Base-by-base conservation (phyloP, 2,329 filamentous ascomycete genomes). In the Fusarium sp. region DNA sequence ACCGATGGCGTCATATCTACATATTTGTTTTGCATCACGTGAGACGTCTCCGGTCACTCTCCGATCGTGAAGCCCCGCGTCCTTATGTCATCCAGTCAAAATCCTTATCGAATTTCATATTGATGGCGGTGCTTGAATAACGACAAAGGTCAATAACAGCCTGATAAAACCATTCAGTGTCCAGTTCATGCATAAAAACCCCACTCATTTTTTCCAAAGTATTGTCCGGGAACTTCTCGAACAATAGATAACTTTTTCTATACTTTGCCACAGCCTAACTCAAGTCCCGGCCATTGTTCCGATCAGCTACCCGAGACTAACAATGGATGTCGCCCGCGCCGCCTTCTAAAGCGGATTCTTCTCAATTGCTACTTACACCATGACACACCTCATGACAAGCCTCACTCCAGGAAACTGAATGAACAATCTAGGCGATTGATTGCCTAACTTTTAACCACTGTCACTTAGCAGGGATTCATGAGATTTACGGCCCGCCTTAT, bases 331-430 rank as follows among this genome's bases (percentile, higher is more conserved):
- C 31, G 33, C 52, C 26, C 16, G 23, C 71, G 61, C 79, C 66
- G 81, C 80, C 65, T 83, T 83, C 70, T 87, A 85, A 83, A 85
- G 84, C 76, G 76, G 53, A 42, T 80, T 77, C 66, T 68, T 71
- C 55, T 80, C 77, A 57, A 63, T 79, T 78, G 45, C 77, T 77
- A 47, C 31, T 74, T 79, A 82, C 80, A 80, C 81, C 77, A 88
- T 87, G 86, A 85, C 81, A 84, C 83, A 84, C 85, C 86, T 83
- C 77, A 77, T 78, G 80, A 80, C 77, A 74, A 76, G 71, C 75
- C 76, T 78, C 73, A 76, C 77, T 61, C 57, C 75, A 64, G 57
- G 60, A 76, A 70, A 69, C 55, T 64, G 40, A 51, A 49, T 40
- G 12, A 55, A 60, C 37, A 40, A 51, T 20, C 37, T 45, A 54